Conservation (phyloP, 805 yeast genomes). For the Scheffersomyces ergatensis region DNA sequence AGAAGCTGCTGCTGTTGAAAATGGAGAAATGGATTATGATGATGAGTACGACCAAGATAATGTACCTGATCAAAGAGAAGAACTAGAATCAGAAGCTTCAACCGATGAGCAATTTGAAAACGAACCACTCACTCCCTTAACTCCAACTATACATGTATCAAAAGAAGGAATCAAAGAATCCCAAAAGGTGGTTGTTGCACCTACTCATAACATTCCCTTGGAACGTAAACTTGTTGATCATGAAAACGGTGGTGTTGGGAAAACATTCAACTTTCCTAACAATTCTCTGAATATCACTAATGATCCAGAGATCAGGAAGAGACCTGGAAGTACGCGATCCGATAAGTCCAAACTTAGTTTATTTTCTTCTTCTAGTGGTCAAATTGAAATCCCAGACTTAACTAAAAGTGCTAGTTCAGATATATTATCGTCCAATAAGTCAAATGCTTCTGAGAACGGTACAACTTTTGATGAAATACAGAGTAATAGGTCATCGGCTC, state of each 20-base stretch:
- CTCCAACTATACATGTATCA: not conserved
- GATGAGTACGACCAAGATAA: slow-evolving; percentile 5
- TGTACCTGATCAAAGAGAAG: not conserved
- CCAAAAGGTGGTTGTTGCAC: too few species aligned
- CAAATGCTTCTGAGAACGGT: slow-evolving; percentile 16
- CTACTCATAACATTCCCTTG: not conserved
- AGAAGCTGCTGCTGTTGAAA: not conserved
- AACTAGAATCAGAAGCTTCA: not conserved
- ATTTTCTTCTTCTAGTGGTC: slow-evolving; percentile 20
- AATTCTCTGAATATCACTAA: slow-evolving; percentile 32
- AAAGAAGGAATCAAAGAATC: not conserved
- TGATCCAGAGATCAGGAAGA: slow-evolving; percentile 13
- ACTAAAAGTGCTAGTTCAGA: slow-evolving; percentile 16
- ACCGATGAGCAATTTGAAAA: not conserved
- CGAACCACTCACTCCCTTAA: not conserved
- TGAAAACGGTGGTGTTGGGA: slow-evolving; percentile 36
- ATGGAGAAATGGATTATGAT: slow-evolving; percentile 10
- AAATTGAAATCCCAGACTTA: slow-evolving; percentile 42
- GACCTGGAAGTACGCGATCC: slow-evolving; percentile 11
- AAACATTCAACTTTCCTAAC: slow-evolving; percentile 37
- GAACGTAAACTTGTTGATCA: slow-evolving; percentile 7
- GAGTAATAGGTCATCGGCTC: not conserved
- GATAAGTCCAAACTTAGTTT: slow-evolving; percentile 14
- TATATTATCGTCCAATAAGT: slow-evolving; percentile 7
- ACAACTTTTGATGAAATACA: slow-evolving; percentile 14